These are phyloP conservation scores for Acacia crassicarpa DNA, from an alignment of 306 rosid species.

Conservation along the genomic window DNA sequence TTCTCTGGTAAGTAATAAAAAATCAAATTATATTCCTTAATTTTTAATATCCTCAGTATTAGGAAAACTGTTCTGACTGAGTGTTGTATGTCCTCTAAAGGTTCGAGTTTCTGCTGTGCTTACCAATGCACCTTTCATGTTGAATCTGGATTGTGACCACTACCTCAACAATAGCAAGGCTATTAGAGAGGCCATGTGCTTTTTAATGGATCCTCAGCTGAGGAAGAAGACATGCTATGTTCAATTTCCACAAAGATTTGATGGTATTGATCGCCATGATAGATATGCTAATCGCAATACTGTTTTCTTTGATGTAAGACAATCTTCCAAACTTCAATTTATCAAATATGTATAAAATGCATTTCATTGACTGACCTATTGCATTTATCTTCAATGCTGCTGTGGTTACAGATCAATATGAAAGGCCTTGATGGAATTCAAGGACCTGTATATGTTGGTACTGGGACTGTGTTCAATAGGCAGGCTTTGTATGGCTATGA, in stretches of 20 bases:
- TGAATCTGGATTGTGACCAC: conserved; percentile 90
- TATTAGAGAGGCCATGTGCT: conserved; percentile 88
- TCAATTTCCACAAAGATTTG: conserved; percentile 96
- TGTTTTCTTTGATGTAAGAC: conserved; percentile 75
- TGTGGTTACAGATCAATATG: conserved; percentile 49
- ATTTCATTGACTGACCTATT: not conserved
- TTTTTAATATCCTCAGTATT: not conserved
- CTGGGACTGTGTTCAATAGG: conserved; percentile 51
- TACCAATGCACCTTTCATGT: conserved; percentile 89
- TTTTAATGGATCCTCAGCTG: conserved; percentile 80
- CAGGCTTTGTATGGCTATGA: conserved; percentile 57
- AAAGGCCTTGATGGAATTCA: conserved; percentile 59
- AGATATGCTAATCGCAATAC: conserved; percentile 93
- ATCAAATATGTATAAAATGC: not conserved
- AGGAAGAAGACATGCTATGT: conserved; percentile 84
- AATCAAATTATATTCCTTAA: conserved; percentile 4
- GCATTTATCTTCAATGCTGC: conserved; percentile 17
- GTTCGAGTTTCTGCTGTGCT: conserved; percentile 75
- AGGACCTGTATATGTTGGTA: conserved; percentile 59
- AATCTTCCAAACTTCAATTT: conserved; percentile 7
- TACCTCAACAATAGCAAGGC: conserved; percentile 90
- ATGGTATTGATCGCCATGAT: conserved; percentile 91
- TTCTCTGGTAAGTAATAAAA: conserved; percentile 61
- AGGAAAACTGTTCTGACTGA: conserved; percentile 8
- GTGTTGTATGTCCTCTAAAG: conserved; percentile 33